Conservation (phyloP, 2,329 filamentous ascomycete species). For the Kalmusia sp. region DNA sequence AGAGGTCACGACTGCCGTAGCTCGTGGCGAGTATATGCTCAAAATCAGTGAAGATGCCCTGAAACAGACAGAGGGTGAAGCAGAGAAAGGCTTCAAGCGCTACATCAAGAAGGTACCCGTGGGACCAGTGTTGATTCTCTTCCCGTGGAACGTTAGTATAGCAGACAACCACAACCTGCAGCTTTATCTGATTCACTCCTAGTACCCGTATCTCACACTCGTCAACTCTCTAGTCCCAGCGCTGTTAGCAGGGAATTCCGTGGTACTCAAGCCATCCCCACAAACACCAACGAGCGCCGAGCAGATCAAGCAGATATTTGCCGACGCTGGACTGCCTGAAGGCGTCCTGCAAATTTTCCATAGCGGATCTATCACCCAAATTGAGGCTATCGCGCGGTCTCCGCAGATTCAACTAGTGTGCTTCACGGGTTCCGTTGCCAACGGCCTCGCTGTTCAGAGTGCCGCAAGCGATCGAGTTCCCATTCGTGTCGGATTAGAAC, state of each 20-base stretch:
- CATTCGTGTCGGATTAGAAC: constrained; percentile 85
- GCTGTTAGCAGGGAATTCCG: constrained; percentile 86
- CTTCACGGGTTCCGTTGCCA: constrained; percentile 92
- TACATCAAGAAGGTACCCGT: constrained; percentile 89
- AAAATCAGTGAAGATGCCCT: constrained; percentile 82
- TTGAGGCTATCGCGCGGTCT: constrained; percentile 80
- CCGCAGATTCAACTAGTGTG: constrained; percentile 81
- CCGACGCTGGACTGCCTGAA: constrained; percentile 78
- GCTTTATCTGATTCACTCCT: constrained; percentile 22
- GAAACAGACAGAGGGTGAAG: constrained; percentile 80
- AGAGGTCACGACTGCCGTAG: constrained; percentile 85
- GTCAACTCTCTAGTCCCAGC: constrained; percentile 93
- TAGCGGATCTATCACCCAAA: constrained; percentile 76
- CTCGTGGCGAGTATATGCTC: constrained; percentile 83
- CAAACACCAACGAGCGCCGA: constrained; percentile 94
- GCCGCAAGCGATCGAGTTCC: constrained; percentile 80
- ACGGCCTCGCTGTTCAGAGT: constrained; percentile 83
- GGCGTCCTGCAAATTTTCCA: constrained; percentile 94
- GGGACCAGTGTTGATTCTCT: constrained; percentile 86
- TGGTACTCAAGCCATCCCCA: constrained; percentile 93
- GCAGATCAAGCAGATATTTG: constrained; percentile 78
- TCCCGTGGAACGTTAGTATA: constrained; percentile 89
- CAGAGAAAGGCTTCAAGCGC: constrained; percentile 86
- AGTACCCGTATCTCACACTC: constrained; percentile 95
- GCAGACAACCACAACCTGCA: constrained; percentile 9